These are phyloP conservation scores for Cornus controversa DNA, from an alignment of 148 eudicot species.

Conservation along the genomic window DNA sequence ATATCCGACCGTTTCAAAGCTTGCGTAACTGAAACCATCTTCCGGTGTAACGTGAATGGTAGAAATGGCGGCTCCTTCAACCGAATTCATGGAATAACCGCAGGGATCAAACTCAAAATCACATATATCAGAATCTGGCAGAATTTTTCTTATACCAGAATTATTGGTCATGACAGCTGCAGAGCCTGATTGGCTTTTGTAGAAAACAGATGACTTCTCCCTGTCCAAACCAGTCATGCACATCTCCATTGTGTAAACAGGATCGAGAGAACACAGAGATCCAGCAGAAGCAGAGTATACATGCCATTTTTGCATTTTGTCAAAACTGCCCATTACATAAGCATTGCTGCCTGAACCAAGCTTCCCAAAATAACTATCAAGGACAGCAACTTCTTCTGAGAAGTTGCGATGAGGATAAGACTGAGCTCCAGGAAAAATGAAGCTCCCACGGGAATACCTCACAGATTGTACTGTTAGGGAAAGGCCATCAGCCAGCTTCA, in stretches of 20 bases:
- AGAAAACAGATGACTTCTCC: slow-evolving; percentile 72
- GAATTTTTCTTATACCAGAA: slow-evolving; percentile 79
- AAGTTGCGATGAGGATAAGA: slow-evolving; percentile 72
- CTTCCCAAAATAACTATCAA: slow-evolving; percentile 61
- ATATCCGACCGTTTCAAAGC: slow-evolving; percentile 85
- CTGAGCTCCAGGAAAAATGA: slow-evolving; percentile 81
- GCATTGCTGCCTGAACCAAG: slow-evolving; percentile 64
- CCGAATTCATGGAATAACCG: slow-evolving; percentile 88
- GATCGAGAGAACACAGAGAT: slow-evolving; percentile 17
- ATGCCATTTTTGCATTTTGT: slow-evolving; percentile 72
- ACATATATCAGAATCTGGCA: slow-evolving; percentile 67
- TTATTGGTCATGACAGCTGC: slow-evolving; percentile 57
- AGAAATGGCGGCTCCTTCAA: slow-evolving; percentile 74
- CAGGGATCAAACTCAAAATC: slow-evolving; percentile 95
- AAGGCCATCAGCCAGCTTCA: slow-evolving; percentile 51
- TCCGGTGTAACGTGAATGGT: slow-evolving; percentile 90
- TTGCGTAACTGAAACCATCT: slow-evolving; percentile 87
- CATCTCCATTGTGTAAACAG: slow-evolving; percentile 77
- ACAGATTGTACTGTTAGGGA: slow-evolving; percentile 59
- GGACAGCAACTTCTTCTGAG: slow-evolving; percentile 78
- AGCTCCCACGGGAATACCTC: slow-evolving; percentile 79
- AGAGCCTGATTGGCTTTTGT: slow-evolving; percentile 50
- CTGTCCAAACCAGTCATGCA: slow-evolving; percentile 81
- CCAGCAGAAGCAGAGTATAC: slow-evolving; percentile 65
- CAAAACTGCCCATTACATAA: slow-evolving; percentile 62